phyloP scores from a whole-genome alignment of 2,329 filamentous ascomycete genomes.

The Phaeophleospora eucalypticola region DNA sequence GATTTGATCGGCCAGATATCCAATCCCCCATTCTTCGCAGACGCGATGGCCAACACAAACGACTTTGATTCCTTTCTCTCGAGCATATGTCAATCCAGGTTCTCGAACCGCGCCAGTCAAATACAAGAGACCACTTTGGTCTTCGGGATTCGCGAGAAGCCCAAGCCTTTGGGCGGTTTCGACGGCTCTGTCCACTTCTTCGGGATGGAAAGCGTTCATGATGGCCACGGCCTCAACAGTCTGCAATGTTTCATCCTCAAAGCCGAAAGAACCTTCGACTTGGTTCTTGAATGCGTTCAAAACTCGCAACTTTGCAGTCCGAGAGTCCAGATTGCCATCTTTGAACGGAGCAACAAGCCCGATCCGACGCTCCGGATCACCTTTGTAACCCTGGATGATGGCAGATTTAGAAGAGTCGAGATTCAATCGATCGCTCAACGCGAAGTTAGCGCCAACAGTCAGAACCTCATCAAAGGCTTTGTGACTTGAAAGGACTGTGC shows the following conservation, averaged over 20 bases:
- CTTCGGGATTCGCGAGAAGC: slow-evolving; percentile 9
- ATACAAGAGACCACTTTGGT: slow-evolving; percentile 33
- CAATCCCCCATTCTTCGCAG: slow-evolving; percentile 41
- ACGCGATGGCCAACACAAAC: slow-evolving; percentile 37
- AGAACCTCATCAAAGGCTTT: slow-evolving; percentile 37
- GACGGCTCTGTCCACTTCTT: slow-evolving; percentile 35
- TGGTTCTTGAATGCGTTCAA: not conserved
- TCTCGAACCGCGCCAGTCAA: slow-evolving; percentile 37
- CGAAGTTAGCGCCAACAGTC: slow-evolving; percentile 38
- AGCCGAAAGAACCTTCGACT: slow-evolving; percentile 6
- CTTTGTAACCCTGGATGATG: slow-evolving; percentile 38
- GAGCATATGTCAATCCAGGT: slow-evolving; percentile 32
- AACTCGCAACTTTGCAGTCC: not conserved
- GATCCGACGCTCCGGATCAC: slow-evolving; percentile 35
- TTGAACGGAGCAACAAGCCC: slow-evolving; percentile 33
- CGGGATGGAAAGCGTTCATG: slow-evolving; percentile 40
- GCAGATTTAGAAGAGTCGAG: slow-evolving; percentile 25
- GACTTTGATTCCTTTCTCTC: slow-evolving; percentile 32
- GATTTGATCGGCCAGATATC: slow-evolving; percentile 30
- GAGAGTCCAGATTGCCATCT: slow-evolving; percentile 1
- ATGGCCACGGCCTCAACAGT: slow-evolving; percentile 27
- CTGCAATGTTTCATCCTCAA: slow-evolving; percentile 19
- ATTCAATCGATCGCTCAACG: slow-evolving; percentile 32
- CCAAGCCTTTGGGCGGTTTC: slow-evolving; percentile 23
- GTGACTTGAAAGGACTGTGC: slow-evolving; percentile 31